These are phyloP conservation scores for Neoboletus subvelutipes DNA, from an alignment of 768 basidiomycete species.

Conservation along the genomic window DNA sequence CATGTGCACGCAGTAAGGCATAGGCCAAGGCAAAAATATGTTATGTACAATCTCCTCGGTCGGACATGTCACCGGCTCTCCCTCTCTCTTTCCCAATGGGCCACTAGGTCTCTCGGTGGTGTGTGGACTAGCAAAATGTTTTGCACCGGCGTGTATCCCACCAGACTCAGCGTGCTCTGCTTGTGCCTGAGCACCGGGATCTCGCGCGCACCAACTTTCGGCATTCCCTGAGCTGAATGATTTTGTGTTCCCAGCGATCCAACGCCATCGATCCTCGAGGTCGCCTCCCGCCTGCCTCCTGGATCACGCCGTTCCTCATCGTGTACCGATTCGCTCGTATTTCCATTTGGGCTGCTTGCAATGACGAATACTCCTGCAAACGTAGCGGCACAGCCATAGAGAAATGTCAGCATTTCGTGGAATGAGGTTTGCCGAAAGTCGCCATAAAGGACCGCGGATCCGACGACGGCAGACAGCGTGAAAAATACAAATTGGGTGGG, in stretches of 20 bases:
- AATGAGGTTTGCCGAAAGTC: conserved; percentile 86
- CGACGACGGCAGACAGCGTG: conserved; percentile 88
- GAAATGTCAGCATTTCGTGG: conserved; percentile 78
- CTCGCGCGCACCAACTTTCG: conserved; percentile 42
- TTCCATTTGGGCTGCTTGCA: conserved; percentile 55
- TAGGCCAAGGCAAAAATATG: not conserved
- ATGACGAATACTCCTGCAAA: conserved; percentile 89
- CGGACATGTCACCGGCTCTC: conserved; percentile 7
- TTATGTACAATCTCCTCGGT: not conserved
- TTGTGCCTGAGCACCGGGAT: conserved; percentile 49
- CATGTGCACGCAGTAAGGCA: not conserved
- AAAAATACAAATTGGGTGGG: conserved; percentile 95
- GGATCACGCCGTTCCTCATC: conserved; percentile 35
- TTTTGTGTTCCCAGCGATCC: conserved; percentile 26
- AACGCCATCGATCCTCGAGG: conserved; percentile 28
- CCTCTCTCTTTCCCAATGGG: conserved; percentile 37
- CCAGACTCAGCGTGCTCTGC: conserved; percentile 57
- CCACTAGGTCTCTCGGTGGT: conserved; percentile 51
- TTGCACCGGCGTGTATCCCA: conserved; percentile 77
- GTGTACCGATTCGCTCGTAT: conserved; percentile 27
- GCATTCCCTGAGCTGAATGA: conserved; percentile 47
- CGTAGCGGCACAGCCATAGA: conserved; percentile 87
- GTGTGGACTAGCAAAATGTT: conserved; percentile 67
- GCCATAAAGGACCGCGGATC: conserved; percentile 90
- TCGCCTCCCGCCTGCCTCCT: conserved; percentile 28